Conservation (phyloP, 176 grass and related monocot genomes). For the Aegilops longissima region DNA sequence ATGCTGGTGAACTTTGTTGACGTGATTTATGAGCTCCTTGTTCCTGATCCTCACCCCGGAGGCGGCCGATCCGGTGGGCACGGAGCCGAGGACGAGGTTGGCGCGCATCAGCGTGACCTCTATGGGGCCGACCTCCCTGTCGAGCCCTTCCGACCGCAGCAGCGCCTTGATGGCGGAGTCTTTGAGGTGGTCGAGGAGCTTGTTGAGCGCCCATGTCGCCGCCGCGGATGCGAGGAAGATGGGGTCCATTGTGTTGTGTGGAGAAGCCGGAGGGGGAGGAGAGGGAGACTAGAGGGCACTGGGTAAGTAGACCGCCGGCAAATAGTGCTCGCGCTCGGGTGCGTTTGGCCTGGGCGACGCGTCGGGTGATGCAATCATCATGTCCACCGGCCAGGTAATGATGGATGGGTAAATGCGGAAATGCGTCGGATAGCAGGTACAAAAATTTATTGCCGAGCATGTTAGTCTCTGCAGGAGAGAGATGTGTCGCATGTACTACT, state of each 20-base stretch:
- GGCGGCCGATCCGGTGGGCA: slow-evolving; percentile 8
- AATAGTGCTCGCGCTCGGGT: too few relatives aligned
- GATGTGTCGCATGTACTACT: too few relatives aligned
- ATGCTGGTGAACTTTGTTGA: neutral
- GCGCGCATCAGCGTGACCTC: neutral
- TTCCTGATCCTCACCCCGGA: slow-evolving; percentile 6
- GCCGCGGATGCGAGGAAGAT: neutral
- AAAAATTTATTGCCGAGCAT: too few relatives aligned
- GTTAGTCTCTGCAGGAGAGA: too few relatives aligned
- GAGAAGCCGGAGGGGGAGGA: neutral
- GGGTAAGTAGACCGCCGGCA: too few relatives aligned
- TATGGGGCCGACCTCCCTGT: neutral
- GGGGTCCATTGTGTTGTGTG: neutral
- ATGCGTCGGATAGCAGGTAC: too few relatives aligned
- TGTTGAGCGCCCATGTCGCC: neutral
- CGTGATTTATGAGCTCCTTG: neutral
- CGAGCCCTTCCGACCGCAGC: neutral
- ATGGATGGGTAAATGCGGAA: too few relatives aligned
- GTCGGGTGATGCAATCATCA: too few relatives aligned
- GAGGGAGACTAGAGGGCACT: too few relatives aligned
- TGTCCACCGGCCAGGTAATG: too few relatives aligned
- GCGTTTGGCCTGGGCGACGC: too few relatives aligned
- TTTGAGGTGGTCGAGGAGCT: neutral
- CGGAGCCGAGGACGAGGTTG: slow-evolving; percentile 21
- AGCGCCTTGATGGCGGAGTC: neutral